These are phyloP conservation scores for Globisporangium apiculatum DNA, from an alignment of 352 stramenopile genomes.

Conservation along the genomic window DNA sequence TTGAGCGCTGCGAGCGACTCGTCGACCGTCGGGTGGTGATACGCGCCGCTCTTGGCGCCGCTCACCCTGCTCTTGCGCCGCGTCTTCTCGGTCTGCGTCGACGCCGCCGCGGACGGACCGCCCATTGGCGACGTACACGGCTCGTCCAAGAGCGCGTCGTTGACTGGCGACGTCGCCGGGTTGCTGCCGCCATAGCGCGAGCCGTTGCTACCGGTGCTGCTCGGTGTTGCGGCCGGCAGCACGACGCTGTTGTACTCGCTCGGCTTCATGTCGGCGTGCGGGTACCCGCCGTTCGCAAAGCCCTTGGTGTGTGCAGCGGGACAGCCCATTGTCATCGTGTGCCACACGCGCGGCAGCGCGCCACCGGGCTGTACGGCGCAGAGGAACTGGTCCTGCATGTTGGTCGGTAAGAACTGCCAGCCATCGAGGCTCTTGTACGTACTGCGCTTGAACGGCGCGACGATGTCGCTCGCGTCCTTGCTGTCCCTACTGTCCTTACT, in stretches of 20 bases:
- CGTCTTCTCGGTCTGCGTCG: slow-evolving; percentile 18
- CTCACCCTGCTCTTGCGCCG: slow-evolving; percentile 13
- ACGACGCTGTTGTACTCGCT: background rate
- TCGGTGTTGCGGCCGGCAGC: background rate
- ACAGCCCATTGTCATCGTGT: slow-evolving; percentile 85
- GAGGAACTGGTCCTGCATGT: slow-evolving; percentile 84
- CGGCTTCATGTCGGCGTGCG: slow-evolving; percentile 11
- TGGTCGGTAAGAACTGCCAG: slow-evolving; percentile 78
- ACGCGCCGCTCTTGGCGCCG: slow-evolving; percentile 7
- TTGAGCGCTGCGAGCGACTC: slow-evolving; percentile 58
- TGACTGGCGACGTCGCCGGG: slow-evolving; percentile 20
- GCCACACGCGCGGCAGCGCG: slow-evolving; percentile 48
- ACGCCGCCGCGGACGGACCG: slow-evolving; percentile 12
- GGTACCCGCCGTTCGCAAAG: slow-evolving; percentile 65
- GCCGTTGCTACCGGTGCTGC: slow-evolving; percentile 1
- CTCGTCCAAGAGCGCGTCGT: slow-evolving; percentile 24
- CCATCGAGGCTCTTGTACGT: slow-evolving; percentile 74
- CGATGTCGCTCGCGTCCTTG: slow-evolving; percentile 16
- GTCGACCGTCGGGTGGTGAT: slow-evolving; percentile 9
- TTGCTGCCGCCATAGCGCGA: slow-evolving; percentile 1
- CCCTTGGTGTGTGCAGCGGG: slow-evolving; percentile 75
- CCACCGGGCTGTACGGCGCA: slow-evolving; percentile 37
- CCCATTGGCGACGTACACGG: slow-evolving; percentile 22
- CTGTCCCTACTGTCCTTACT: too few relatives aligned
- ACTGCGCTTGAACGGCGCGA: slow-evolving; percentile 77